Conservation (phyloP, 768 basidiomycete genomes). For the Mycena epipterygia region DNA sequence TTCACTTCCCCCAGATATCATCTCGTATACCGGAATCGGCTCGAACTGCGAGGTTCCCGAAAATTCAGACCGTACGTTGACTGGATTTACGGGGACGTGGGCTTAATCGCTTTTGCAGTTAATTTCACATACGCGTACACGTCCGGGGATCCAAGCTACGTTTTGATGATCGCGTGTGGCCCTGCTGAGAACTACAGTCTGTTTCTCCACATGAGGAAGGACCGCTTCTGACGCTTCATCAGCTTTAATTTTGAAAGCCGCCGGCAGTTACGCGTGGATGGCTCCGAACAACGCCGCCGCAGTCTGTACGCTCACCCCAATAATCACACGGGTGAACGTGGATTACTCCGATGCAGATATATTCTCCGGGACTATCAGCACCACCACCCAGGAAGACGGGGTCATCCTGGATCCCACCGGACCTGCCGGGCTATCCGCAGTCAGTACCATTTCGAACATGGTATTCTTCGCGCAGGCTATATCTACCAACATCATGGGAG, state of each 20-base stretch:
- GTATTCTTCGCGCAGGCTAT: background rate
- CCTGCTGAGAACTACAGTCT: slow-evolving; percentile 6
- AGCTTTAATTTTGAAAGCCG: background rate
- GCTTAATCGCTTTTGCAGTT: background rate
- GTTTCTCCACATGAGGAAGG: background rate
- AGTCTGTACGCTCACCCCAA: slow-evolving; percentile 3
- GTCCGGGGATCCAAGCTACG: background rate
- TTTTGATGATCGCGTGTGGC: slow-evolving; percentile 1
- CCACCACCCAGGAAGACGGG: background rate
- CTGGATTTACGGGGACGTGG: too few species aligned
- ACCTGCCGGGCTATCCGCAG: background rate
- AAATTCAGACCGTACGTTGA: too few species aligned
- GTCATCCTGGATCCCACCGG: background rate
- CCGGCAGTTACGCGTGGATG: slow-evolving; percentile 1
- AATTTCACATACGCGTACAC: background rate
- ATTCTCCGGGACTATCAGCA: background rate
- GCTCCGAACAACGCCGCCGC: background rate
- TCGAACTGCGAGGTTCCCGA: background rate
- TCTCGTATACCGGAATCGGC: background rate
- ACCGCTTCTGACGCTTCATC: background rate
- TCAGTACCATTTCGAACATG: background rate
- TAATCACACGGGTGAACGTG: background rate
- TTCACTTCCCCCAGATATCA: too few species aligned
- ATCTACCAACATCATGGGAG: background rate
- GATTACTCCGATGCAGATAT: background rate